A percentile compares a stretch with the other conserved stretches of the same genome.
These are phyloP conservation scores for Scedosporium dehoogii DNA, from an alignment of 2,329 filamentous ascomycete species.

Conservation along the genomic window DNA sequence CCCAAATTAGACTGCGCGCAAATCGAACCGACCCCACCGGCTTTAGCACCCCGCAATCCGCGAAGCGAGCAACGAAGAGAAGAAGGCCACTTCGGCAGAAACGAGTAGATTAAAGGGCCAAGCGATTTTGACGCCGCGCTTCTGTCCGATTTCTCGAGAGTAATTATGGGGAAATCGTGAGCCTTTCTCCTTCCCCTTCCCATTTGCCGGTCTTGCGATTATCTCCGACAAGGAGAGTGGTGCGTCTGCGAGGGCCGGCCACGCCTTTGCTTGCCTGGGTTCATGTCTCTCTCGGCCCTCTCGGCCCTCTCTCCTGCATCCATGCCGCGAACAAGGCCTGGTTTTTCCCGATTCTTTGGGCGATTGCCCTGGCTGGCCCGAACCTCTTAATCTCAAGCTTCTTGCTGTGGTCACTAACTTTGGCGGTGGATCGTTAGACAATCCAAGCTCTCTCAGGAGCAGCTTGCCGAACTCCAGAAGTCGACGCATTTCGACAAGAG, in stretches of 20 bases:
- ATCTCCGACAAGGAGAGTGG: no score
- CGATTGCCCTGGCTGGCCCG: not conserved
- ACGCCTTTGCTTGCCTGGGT: no score
- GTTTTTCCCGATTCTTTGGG: not conserved
- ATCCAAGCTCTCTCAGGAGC: constrained; percentile 94
- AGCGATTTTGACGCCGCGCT: not conserved
- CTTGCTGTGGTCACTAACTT: not conserved
- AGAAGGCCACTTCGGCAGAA: no score
- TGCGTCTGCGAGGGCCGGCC: not conserved
- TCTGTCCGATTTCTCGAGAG: not conserved
- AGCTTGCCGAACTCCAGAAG: constrained; percentile 90
- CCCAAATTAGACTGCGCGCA: no score
- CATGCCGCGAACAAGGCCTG: not conserved
- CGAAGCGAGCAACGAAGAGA: constrained; percentile 8
- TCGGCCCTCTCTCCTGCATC: no score
- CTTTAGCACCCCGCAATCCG: not conserved
- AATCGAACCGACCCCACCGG: not conserved
- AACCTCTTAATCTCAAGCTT: no score
- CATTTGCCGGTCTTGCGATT: not conserved
- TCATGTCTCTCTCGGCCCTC: no score
- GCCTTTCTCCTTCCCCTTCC: constrained; percentile 18
- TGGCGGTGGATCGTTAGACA: constrained; percentile 48
- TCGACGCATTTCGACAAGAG: constrained; percentile 99
- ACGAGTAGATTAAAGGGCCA: no score
- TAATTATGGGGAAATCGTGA: constrained; percentile 44